Conservation (phyloP, 352 stramenopile genomes). For the Phytophthora europaea region DNA sequence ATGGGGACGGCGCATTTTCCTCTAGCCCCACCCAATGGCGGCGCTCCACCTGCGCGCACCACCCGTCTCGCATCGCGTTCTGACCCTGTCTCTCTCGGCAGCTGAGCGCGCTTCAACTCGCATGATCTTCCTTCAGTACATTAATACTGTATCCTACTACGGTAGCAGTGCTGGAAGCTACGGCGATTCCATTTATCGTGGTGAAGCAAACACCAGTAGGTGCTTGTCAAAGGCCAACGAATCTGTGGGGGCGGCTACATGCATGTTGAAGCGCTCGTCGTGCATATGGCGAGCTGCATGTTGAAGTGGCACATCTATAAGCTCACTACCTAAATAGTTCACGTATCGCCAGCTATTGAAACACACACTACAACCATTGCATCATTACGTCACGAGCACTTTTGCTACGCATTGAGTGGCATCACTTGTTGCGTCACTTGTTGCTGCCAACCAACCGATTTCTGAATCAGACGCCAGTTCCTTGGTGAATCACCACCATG, state of each 20-base stretch:
- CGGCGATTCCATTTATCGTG: no score
- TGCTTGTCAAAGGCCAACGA: neutral
- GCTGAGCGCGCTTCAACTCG: neutral
- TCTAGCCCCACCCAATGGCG: neutral
- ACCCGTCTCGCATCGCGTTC: slow-evolving; percentile 1
- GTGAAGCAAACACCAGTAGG: no score
- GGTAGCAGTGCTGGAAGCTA: neutral
- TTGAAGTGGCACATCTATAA: neutral
- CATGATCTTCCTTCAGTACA: neutral
- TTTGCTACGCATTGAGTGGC: neutral
- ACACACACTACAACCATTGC: no score
- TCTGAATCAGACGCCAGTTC: neutral
- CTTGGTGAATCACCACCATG: neutral
- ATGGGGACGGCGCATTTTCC: neutral
- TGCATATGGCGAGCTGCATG: neutral
- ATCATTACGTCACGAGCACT: neutral
- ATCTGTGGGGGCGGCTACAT: neutral
- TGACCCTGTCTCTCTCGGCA: slow-evolving; percentile 6
- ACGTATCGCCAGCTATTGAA: neutral
- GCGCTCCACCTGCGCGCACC: slow-evolving; percentile 2
- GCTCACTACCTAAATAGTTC: no score
- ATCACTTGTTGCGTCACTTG: neutral
- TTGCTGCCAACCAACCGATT: neutral
- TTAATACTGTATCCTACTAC: no score
- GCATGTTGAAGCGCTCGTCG: neutral